phyloP scores from a whole-genome alignment of 1,139 yeast species.

The Blastobotrys niveus region DNA sequence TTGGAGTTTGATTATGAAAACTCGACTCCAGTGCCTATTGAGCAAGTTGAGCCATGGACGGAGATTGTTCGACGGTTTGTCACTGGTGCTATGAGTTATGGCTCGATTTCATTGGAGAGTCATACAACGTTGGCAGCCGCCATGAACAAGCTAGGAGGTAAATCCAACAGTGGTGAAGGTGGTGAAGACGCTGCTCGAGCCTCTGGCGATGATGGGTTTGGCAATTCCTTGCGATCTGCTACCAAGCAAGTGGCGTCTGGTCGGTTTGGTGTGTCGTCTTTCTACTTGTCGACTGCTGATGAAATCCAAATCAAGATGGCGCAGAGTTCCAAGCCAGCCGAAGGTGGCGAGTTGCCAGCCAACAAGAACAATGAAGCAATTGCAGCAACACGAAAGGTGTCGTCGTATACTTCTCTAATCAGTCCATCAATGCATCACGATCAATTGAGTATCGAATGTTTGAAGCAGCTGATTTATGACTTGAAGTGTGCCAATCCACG shows the following conservation, averaged over 20 bases:
- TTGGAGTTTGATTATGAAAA: conserved; percentile 78
- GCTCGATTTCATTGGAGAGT: conserved; percentile 97
- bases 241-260: conserved; percentile 98
- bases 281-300: conserved; percentile 91
- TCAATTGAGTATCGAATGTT: conserved; percentile 94
- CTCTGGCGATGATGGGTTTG: conserved; percentile 59
- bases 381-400: conserved; percentile 94
- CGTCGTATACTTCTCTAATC: conserved; percentile 93
- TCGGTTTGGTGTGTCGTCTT: conserved; percentile 95
- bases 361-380: conserved; percentile 82
- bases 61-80: conserved; percentile 96
- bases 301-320: conserved; percentile 98
- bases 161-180: conserved; percentile 98
- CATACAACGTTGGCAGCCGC: conserved; percentile 97
- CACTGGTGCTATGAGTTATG: conserved; percentile 99
- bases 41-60: conserved; percentile 99
- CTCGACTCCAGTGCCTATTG: conserved; percentile 77
- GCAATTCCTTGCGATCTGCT: conserved; percentile 97
- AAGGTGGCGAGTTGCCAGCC: conserved; percentile 98
- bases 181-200: conserved; percentile 97
- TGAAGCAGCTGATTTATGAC: conserved; percentile 93
- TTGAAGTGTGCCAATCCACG: conserved; percentile 95
- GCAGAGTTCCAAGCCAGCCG: conserved; percentile 99
- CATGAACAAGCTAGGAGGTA: conserved; percentile 96
- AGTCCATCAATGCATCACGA: conserved; percentile 99